phyloP scores from a whole-genome alignment of 1,139 yeast species.

The Hemisphaericaspora subhashii region DNA sequence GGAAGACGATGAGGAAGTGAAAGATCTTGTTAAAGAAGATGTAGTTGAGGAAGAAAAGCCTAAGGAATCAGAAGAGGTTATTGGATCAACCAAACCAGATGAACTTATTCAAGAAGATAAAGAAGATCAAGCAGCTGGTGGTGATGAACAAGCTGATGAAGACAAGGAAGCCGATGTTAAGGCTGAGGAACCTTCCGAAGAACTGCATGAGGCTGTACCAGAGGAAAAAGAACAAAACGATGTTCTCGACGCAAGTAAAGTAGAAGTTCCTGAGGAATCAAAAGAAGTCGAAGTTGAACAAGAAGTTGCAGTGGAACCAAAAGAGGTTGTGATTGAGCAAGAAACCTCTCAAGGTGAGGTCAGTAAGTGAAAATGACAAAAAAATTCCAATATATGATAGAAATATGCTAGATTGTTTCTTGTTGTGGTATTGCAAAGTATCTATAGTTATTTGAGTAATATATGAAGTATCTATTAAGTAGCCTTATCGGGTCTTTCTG shows the following conservation, averaged over 20 bases:
- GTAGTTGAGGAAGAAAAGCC: slow-evolving; percentile 4
- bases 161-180: neutral
- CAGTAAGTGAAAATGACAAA: too few relatives aligned
- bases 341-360: too few relatives aligned
- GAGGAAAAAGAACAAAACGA: too few relatives aligned
- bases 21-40: slow-evolving; percentile 1
- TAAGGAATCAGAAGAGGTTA: slow-evolving; percentile 1
- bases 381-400: too few relatives aligned
- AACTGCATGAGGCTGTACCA: neutral
- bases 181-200: neutral
- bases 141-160: neutral
- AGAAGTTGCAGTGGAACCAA: slow-evolving; percentile 2
- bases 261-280: too few relatives aligned
- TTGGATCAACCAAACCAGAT: too few relatives aligned
- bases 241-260: neutral
- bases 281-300: neutral
- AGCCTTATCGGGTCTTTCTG: neutral
- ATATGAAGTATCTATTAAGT: neutral
- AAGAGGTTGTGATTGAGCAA: slow-evolving; percentile 4
- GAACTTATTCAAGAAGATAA: too few relatives aligned
- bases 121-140: slow-evolving; percentile 2
- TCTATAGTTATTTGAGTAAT: neutral
- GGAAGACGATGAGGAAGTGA: slow-evolving; percentile 1
- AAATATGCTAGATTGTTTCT: too few relatives aligned
- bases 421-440: too few relatives aligned